Conservation (phyloP, 2,329 filamentous ascomycete genomes). For the Kalmusia sp. region DNA sequence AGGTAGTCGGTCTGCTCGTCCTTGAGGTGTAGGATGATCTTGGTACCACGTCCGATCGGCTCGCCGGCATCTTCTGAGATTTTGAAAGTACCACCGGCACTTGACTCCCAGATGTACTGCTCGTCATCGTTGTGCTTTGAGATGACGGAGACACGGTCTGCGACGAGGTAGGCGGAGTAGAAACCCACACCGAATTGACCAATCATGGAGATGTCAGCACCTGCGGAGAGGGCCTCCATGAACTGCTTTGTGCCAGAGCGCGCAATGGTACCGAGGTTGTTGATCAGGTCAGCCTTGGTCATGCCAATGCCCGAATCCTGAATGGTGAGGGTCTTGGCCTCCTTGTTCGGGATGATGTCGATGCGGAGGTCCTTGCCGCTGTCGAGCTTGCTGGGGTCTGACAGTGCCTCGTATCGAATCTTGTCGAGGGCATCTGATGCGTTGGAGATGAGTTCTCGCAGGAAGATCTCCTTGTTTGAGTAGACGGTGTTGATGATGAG, state of each 20-base stretch:
- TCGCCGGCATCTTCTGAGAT: conserved; percentile 88
- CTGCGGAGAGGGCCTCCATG: conserved; percentile 98
- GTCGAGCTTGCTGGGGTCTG: conserved; percentile 96
- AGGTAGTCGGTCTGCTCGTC: conserved; percentile 99
- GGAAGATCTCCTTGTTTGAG: conserved; percentile 99
- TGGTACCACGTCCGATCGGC: conserved; percentile 90
- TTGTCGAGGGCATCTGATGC: conserved; percentile 99
- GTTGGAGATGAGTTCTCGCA: conserved; percentile 98
- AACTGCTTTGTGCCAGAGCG: conserved; percentile 99
- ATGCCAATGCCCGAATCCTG: conserved; percentile 99
- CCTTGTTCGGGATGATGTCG: conserved; percentile 98
- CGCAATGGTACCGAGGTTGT: conserved; percentile 99
- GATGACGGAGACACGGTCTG: conserved; percentile 92
- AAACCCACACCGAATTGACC: conserved; percentile 99
- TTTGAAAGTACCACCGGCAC: conserved; percentile 95
- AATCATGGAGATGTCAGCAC: conserved; percentile 99
- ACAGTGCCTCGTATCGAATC: conserved; percentile 98
- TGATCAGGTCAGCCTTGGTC: conserved; percentile 99
- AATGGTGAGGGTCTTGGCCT: conserved; percentile 96
- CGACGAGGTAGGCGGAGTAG: conserved; percentile 99
- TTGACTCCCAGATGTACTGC: conserved; percentile 99
- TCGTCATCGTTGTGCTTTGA: conserved; percentile 99
- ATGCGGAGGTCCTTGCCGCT: conserved; percentile 97
- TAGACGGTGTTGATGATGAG: conserved; percentile 99
- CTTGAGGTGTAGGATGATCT: conserved; percentile 99